Evolutionary conservation across 2,329 filamentous ascomycete species (phyloP).

Genomic region (Verticillium longisporum): DNA sequence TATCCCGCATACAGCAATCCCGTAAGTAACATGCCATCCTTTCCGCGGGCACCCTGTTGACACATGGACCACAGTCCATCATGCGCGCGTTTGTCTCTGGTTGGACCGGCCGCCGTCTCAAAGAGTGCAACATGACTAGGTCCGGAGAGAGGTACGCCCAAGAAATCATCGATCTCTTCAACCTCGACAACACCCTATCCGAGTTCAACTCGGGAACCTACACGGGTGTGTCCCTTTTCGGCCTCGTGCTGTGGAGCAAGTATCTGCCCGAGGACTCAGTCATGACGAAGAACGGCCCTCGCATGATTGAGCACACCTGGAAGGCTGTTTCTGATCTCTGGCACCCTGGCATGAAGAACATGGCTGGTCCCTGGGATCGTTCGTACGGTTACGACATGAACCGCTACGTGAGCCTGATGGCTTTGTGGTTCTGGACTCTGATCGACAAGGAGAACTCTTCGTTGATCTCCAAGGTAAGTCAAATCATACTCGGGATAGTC

Average conservation of each 20-base stretch:
- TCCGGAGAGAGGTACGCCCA: slow-evolving; percentile 49
- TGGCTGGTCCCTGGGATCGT: slow-evolving; percentile 59
- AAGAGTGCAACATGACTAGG: slow-evolving; percentile 51
- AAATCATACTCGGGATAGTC: neutral
- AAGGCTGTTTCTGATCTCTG: slow-evolving; percentile 42
- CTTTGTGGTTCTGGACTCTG: slow-evolving; percentile 51
- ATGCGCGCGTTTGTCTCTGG: slow-evolving; percentile 57
- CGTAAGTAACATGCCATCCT: slow-evolving; percentile 14
- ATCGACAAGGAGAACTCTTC: slow-evolving; percentile 39
- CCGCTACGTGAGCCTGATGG: slow-evolving; percentile 50
- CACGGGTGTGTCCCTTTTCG: slow-evolving; percentile 53
- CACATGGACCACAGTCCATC: slow-evolving; percentile 25
- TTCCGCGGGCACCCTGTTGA: neutral
- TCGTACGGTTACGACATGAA: slow-evolving; percentile 60
- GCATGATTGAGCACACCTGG: slow-evolving; percentile 49
- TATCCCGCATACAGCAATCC: slow-evolving; percentile 58
- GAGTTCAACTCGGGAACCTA: slow-evolving; percentile 60
- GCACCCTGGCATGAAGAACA: slow-evolving; percentile 51
- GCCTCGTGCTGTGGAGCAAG: slow-evolving; percentile 51
- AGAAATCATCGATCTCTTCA: slow-evolving; percentile 50
- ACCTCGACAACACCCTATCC: slow-evolving; percentile 47
- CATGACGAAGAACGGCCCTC: slow-evolving; percentile 42
- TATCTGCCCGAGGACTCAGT: slow-evolving; percentile 48
- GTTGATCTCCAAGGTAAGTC: slow-evolving; percentile 22
- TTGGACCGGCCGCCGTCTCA: slow-evolving; percentile 48